phyloP scores from a whole-genome alignment of 2,329 filamentous ascomycete genomes.

The Fragosphaeria purpurea region DNA sequence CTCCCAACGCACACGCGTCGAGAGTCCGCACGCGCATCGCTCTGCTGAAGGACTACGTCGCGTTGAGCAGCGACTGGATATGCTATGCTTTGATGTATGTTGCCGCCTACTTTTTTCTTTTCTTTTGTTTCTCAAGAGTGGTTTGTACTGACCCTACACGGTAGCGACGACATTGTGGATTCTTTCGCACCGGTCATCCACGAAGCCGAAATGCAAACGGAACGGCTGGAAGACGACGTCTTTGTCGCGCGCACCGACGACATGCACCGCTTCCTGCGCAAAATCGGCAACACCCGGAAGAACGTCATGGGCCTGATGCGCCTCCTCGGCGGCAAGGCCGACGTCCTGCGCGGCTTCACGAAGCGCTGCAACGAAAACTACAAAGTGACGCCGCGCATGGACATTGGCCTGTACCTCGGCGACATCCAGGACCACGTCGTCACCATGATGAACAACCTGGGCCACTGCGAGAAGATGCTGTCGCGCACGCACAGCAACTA shows the following conservation, averaged over 20 bases:
- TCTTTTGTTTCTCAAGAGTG: background rate
- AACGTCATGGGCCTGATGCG: conserved; percentile 91
- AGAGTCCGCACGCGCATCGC: conserved; percentile 88
- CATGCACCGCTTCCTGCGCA: conserved; percentile 74
- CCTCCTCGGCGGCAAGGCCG: conserved; percentile 91
- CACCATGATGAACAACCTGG: conserved; percentile 95
- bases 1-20: conserved; percentile 73
- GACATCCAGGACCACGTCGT: conserved; percentile 99
- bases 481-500: conserved; percentile 93
- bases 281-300: conserved; percentile 84
- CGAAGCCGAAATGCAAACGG: conserved; percentile 78
- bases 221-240: conserved; percentile 89
- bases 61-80: conserved; percentile 94
- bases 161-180: conserved; percentile 90
- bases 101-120: background rate
- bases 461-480: conserved; percentile 96
- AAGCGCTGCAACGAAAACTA: conserved; percentile 99
- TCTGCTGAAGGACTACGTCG: conserved; percentile 87
- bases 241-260: conserved; percentile 88
- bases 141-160: conserved; percentile 16
- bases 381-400: conserved; percentile 86
- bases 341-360: conserved; percentile 93
- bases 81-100: conserved; percentile 93
- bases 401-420: conserved; percentile 91
- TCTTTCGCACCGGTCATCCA: conserved; percentile 84